Evolutionary conservation across 2,329 filamentous ascomycete genomes (phyloP).

Genomic region (Daldinia sp.): DNA sequence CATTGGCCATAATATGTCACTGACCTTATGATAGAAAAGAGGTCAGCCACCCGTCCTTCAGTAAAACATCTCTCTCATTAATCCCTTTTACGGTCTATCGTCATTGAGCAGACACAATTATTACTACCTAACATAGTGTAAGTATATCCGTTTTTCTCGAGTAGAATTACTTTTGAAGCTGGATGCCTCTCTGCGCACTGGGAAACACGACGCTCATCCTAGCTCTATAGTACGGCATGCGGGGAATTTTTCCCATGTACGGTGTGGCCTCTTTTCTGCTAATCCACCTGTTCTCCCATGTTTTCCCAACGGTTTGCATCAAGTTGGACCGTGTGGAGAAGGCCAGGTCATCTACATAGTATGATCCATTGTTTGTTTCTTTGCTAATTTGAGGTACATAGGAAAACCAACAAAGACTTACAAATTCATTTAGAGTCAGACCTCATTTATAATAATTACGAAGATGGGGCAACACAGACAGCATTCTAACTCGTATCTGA

Average conservation of each 20-base stretch:
- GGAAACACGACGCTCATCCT: slow-evolving; percentile 33
- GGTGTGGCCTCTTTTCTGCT: slow-evolving; percentile 32
- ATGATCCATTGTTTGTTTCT: slow-evolving; percentile 44
- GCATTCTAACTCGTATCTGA: slow-evolving; percentile 57
- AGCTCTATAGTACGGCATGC: slow-evolving; percentile 37
- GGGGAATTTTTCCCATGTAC: slow-evolving; percentile 34
- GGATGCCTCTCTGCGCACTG: slow-evolving; percentile 22
- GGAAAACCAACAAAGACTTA: slow-evolving; percentile 26
- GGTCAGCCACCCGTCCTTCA: slow-evolving; percentile 21
- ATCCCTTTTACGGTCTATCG: not conserved
- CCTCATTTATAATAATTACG: slow-evolving; percentile 54
- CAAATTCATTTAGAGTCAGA: slow-evolving; percentile 23
- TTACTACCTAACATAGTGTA: slow-evolving; percentile 13
- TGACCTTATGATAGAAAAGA: slow-evolving; percentile 38
- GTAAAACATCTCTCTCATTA: slow-evolving; percentile 11
- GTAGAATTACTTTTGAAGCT: slow-evolving; percentile 20
- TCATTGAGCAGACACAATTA: not conserved
- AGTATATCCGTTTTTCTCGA: slow-evolving; percentile 27
- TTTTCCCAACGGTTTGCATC: slow-evolving; percentile 44
- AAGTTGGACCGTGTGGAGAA: slow-evolving; percentile 47
- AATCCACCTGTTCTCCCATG: slow-evolving; percentile 36
- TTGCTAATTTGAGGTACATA: slow-evolving; percentile 35
- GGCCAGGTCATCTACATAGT: slow-evolving; percentile 38
- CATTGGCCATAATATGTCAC: slow-evolving; percentile 19
- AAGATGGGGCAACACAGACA: slow-evolving; percentile 62